Conservation (phyloP, 805 yeast genomes). For the Spathaspora hagerdaliae region DNA sequence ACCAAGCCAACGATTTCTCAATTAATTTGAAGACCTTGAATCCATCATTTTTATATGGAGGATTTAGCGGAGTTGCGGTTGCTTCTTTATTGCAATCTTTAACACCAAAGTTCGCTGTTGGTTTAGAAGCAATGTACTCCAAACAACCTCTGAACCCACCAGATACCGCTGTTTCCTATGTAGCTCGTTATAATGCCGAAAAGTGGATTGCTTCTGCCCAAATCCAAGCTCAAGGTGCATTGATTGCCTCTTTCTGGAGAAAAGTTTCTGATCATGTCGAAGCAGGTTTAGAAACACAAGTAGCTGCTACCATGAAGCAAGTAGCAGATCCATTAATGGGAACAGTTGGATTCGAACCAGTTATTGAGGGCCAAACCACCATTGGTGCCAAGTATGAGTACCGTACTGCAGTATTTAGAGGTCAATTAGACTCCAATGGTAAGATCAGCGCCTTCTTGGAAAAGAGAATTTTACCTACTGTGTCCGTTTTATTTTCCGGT, state of each 20-base stretch:
- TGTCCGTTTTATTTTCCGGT: constrained; percentile 83
- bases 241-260: constrained; percentile 90
- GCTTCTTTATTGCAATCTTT: constrained; percentile 88
- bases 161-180: constrained; percentile 85
- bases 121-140: constrained; percentile 89
- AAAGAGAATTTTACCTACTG: constrained; percentile 88
- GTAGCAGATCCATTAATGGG: constrained; percentile 73
- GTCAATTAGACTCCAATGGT: constrained; percentile 88
- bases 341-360: constrained; percentile 75
- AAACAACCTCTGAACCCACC: constrained; percentile 72
- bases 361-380: constrained; percentile 87
- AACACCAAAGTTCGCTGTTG: constrained; percentile 78
- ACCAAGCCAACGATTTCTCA: constrained; percentile 84
- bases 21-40: constrained; percentile 87
- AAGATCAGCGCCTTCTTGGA: constrained; percentile 88
- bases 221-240: constrained; percentile 87
- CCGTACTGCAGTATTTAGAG: constrained; percentile 93
- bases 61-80: constrained; percentile 82
- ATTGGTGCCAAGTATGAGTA: constrained; percentile 97
- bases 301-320: constrained; percentile 73
- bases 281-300: constrained; percentile 86
- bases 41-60: constrained; percentile 68
- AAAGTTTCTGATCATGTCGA: constrained; percentile 89
- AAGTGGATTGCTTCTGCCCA: constrained; percentile 94
- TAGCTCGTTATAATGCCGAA: constrained; percentile 83